Evolutionary conservation across 2,329 filamentous ascomycete genomes (phyloP), one percentile per base, ranked within the genome.

Genomic region (Penicillium janthinellum): DNA sequence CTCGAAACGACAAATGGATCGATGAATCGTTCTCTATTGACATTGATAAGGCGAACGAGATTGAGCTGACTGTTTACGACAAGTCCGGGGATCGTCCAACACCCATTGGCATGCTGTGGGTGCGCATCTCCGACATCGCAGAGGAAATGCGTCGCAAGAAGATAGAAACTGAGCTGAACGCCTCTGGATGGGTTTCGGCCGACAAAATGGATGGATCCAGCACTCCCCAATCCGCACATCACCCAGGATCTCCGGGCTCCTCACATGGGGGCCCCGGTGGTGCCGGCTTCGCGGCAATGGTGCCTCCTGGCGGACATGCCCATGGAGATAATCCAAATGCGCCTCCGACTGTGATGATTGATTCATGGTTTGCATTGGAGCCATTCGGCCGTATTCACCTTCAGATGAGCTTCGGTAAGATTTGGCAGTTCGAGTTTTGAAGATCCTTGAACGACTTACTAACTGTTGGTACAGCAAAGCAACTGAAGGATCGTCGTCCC

Each of bases 41-140:
- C 65, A 95, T 99, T 58, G 94, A 98, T 78, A 98, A 98, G 81
- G 95, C 95, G 54, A 99, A 99, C 77, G 95, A 99, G 78, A 92
- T 99, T 62, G 95, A 99, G 75, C 86, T 99, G 56, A 98, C 92
- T 0, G 93, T 99, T 11, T 99, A 99, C 77, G 95, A 99, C 76
- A 97, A 96, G 79, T 89, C 92, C 2, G 88, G 89, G 64, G 93
- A 97, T 69, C 90, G 96, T 68, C 89, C 93, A 14, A 88, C 96
- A 54, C 95, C 95, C 42, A 96, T 99, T 70, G 95, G 90, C 58
- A 88, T 99, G 84, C 84, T 98, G 14, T 99, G 95, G 95, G 88
- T 99, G 59, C 86, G 95, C 61, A 94, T 99, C 72, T 96, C 95
- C 15, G 95, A 99, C 75, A 96, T 99, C 66, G 92, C 92, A 1